These are phyloP conservation scores for Phaeosphaeria sp. DNA, from an alignment of 2,329 filamentous ascomycete genomes.

Conservation along the genomic window DNA sequence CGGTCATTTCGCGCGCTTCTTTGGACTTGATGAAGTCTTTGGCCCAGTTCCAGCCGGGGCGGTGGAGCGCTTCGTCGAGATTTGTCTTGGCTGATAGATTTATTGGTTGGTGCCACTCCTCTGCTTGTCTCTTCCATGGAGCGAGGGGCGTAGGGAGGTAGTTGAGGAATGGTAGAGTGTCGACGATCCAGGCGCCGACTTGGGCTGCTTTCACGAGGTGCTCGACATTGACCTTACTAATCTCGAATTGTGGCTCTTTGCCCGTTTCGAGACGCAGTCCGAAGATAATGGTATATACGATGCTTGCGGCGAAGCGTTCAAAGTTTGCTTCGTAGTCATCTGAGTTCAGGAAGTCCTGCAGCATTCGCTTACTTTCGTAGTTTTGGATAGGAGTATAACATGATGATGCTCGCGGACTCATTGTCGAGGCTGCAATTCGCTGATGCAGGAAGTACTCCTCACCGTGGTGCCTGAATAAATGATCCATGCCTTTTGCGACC, in stretches of 20 bases:
- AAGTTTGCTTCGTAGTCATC: conserved; percentile 39
- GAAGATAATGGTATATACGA: conserved; percentile 49
- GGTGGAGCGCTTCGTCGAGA: conserved; percentile 14
- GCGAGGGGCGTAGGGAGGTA: conserved; percentile 46
- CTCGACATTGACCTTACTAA: conserved; percentile 15
- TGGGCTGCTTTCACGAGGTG: conserved; percentile 28
- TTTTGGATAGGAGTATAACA: conserved; percentile 52
- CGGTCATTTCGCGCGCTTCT: conserved; percentile 13
- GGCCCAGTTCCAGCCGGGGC: conserved; percentile 30
- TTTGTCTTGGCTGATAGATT: conserved; percentile 24
- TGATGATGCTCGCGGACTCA: conserved; percentile 30
- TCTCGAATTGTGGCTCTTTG: conserved; percentile 24
- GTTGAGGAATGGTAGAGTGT: conserved; percentile 53
- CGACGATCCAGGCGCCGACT: conserved; percentile 50
- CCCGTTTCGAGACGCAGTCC: conserved; percentile 43
- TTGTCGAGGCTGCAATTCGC: conserved; percentile 46
- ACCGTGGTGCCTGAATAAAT: conserved; percentile 49
- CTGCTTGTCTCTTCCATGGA: conserved; percentile 35
- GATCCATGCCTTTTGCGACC: conserved; percentile 50
- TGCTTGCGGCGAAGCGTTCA: conserved; percentile 48
- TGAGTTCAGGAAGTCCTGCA: conserved; percentile 47
- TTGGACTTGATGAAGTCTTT: conserved; percentile 22
- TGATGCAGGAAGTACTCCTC: conserved; percentile 48
- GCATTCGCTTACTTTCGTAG: conserved; percentile 52
- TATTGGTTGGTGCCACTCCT: conserved; percentile 18